These are phyloP conservation scores for Acacia pycnantha DNA, from an alignment of 331 rosid species.

Conservation along the genomic window DNA sequence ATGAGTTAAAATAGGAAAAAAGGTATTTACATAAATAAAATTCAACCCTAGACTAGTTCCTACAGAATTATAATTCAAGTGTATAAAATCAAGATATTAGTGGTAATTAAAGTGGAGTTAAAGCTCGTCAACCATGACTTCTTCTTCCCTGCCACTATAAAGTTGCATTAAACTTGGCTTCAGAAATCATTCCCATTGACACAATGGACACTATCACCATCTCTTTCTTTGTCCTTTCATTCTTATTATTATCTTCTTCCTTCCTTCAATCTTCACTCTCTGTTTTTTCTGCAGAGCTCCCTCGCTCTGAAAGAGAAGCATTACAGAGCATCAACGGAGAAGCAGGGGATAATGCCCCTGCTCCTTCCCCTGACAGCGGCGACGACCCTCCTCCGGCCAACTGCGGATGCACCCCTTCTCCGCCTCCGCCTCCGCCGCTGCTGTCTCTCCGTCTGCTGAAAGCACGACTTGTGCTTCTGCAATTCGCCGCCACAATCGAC, in stretches of 20 bases:
- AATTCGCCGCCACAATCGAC: not conserved
- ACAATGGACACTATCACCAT: not conserved
- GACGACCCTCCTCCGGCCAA: not conserved
- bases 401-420: slow-evolving; percentile 4
- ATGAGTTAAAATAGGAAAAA: too few relatives aligned
- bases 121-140: slow-evolving; percentile 18
- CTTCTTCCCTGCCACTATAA: not conserved
- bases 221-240: not conserved
- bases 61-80: too few relatives aligned
- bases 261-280: not conserved
- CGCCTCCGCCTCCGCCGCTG: rapidly evolving
- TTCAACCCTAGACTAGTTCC: too few relatives aligned
- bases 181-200: not conserved
- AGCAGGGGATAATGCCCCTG: slow-evolving; percentile 33
- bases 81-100: not conserved
- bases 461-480: slow-evolving; percentile 27
- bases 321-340: slow-evolving; percentile 49
- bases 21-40: too few relatives aligned
- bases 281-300: not conserved
- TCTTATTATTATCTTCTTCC: not conserved
- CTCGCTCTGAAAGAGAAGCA: slow-evolving; percentile 33
- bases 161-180: not conserved
- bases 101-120: not conserved
- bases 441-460: not conserved
- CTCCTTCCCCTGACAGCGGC: slow-evolving; percentile 30